Evolutionary conservation across 108 stramenopile species (phyloP), one percentile per base, ranked within the genome.

Genomic region (Nitzschia sp.): DNA sequence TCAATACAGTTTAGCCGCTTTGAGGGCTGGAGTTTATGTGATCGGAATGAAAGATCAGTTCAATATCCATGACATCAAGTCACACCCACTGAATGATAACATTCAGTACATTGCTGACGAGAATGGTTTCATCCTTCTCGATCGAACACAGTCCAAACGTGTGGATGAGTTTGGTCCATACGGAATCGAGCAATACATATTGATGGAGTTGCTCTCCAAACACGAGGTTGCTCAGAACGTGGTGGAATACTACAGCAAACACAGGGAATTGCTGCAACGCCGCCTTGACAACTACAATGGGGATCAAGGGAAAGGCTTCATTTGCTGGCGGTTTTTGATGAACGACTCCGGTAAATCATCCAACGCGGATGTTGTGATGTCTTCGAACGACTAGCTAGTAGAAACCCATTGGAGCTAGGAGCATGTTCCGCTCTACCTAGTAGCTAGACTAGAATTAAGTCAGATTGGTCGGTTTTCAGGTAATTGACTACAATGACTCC

Each of bases 1-100:
- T 11, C 72, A 73, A 40, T 73, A 73, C 46, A 73, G 54, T 12
- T 43, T 73, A 37, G 72, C 72, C 12, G 72, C 54, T 43, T 39
- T 73, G 9, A 43, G 57, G 21, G 19, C 63, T 8, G 72, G 72
- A 39, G 72, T 66, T 37, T 73, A 73, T 50, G 65, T 73, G 0
- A 73, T 73, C 52, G 72, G 72, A 24, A 73, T 73, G 72, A 73
- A 73, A 24, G 65, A 73, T 26, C 72, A 73, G 34, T 66, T 73
- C 57, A 73, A 73, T 51, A 57, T 40, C 15, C 51, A 66, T 44
- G 72, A 73, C 63, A 22, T 73, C 12, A 42, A 53, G 52, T 44
- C 25, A 14, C 51, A 66, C 41, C 57, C 65, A 12, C 57, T 73
- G 44, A 43, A 51, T 19, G 65, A 73, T 7, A 50, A 42, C n/a